Evolutionary conservation across 306 rosid species (phyloP), one percentile per base, ranked within the genome.

Genomic region (Vicia villosa): DNA sequence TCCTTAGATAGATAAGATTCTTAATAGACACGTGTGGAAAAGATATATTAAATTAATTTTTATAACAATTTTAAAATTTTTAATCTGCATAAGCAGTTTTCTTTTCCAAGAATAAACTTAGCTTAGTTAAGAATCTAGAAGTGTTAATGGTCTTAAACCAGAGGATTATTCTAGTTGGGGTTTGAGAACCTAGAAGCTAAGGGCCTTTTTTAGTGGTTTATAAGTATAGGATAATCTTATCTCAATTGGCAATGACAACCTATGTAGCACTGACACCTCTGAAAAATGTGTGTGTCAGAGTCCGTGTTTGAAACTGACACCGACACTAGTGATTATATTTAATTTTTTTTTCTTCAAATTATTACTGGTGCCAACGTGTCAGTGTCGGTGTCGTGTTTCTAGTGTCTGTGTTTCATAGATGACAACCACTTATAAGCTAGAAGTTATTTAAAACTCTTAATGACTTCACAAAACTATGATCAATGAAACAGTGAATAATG

Each of bases 401-500:
- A 10, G 10, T 34, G 10, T 34, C 3, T 6, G 38, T 34, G 2
- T 8, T 34, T 34, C 34, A 30, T 30, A n/a, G n/a, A n/a, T n/a
- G n/a, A n/a, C n/a, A n/a, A n/a, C n/a, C n/a, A n/a, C n/a, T n/a
- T n/a, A n/a, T 61, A 61, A 60, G 46, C 17, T 36, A 15, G 8
- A 34, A 60, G 67, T 37, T 19, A 17, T 37, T 62, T 62, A 15
- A 21, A 41, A 20, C 52, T 56, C 46, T 40, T 17, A 22, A 2
- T 50, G 36, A 34, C 43, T 28, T 52, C 34, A 72, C 46, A 24
- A 52, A 45, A 61, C 73, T 47, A 26, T 50, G 68, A 7, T 72
- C 51, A 57, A 40, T 61, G 24, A 37, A 76, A 67, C 73, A 26
- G 41, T 67, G 10, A 45, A 73, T 67, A 54, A 34, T 75, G 63